Base-by-base conservation (phyloP, 2,329 filamentous ascomycete species). In the Ploettnerulaceae sp. region DNA sequence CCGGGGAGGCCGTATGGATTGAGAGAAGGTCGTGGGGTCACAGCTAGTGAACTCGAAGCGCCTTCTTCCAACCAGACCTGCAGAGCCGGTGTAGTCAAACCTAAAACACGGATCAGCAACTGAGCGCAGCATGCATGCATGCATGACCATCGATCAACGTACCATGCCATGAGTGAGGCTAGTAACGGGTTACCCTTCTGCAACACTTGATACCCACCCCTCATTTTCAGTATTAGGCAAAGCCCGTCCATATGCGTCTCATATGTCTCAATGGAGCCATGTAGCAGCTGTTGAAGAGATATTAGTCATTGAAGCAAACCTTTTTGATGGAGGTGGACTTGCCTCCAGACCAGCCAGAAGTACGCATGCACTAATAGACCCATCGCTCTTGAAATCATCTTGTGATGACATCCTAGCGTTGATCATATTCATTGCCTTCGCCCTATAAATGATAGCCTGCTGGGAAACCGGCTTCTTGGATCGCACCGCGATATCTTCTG, bases 161-260 rank as follows among this genome's bases (percentile, higher is more conserved):
- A 34, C 46, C 46, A 48, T 24, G 46, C 46, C 11, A 43, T 18
- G 8, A 48, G 12, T 2, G 46, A 37, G 4, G 38, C 34, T 5
- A 48, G 25, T 5, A 43, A 28, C 3, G 46, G 46, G 39, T 48
- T 48, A 9, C 24, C 32, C 26, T 42, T 17, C 21, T 48, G 38
- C 5, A 48, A 11, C 15, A 36, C 31, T 8, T 43, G 25, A n/a
- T 36, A 44, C 1, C 46, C 46, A 6, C 46, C 46, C 21, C 39
- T 15, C 3, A 24, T 12, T 31, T 33, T 48, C 7, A 48, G 9
- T 33, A 48, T 43, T 33, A 32, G 38, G 7, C 21, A 14, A 3
- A 48, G 17, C 7, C 46, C 38, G 25, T 44, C 33, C 45, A 47
- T 47, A 35, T 47, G 45, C 1, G 33, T 47, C 8, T 47, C 36